Percentiles rank a stretch among this genome's conserved stretches.
Evolutionary conservation across 805 yeast species (phyloP).

Genomic region (Pichia eremophila): DNA sequence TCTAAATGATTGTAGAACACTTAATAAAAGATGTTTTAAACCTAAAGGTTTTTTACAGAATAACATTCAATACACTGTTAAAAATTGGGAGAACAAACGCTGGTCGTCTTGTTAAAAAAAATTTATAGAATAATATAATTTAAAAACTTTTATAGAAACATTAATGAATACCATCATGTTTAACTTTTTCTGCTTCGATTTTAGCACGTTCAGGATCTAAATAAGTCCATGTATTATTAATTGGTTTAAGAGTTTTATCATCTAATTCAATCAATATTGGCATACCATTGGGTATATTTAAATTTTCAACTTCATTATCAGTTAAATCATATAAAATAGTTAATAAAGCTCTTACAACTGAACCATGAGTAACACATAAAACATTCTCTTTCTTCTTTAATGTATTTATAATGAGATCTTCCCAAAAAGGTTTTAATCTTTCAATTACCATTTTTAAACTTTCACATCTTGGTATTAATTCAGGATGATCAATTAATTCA

Average conservation of each 20-base stretch:
- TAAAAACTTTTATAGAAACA: no score
- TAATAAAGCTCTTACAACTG: conserved; percentile 66
- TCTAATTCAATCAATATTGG: conserved; percentile 57
- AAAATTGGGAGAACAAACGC: conserved; percentile 40
- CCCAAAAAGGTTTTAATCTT: conserved; percentile 55
- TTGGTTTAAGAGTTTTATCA: conserved; percentile 26
- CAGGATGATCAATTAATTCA: conserved; percentile 20
- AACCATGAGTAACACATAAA: conserved; percentile 71
- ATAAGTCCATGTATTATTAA: conserved; percentile 41
- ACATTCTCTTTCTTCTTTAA: conserved; percentile 46
- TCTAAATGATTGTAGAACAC: conserved; percentile 13
- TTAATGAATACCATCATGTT: conserved; percentile 48
- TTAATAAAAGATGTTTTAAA: conserved; percentile 13
- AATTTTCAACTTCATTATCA: conserved; percentile 59
- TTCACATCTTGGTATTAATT: conserved; percentile 60
- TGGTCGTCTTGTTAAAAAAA: conserved; percentile 23
- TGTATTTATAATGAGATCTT: conserved; percentile 40
- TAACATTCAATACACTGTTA: conserved; percentile 36
- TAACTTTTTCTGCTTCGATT: conserved; percentile 71
- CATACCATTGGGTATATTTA: conserved; percentile 78
- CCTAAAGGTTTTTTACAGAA: conserved; percentile 22
- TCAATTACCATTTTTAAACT: conserved; percentile 63
- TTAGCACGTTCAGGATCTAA: conserved; percentile 75
- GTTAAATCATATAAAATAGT: conserved; percentile 57
- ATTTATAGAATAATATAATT: no score